A percentile compares a stretch with the other conserved stretches of the same genome.
These are phyloP conservation scores for Hirsutella thompsonii DNA, from an alignment of 2,329 filamentous ascomycete genomes.

Conservation along the genomic window DNA sequence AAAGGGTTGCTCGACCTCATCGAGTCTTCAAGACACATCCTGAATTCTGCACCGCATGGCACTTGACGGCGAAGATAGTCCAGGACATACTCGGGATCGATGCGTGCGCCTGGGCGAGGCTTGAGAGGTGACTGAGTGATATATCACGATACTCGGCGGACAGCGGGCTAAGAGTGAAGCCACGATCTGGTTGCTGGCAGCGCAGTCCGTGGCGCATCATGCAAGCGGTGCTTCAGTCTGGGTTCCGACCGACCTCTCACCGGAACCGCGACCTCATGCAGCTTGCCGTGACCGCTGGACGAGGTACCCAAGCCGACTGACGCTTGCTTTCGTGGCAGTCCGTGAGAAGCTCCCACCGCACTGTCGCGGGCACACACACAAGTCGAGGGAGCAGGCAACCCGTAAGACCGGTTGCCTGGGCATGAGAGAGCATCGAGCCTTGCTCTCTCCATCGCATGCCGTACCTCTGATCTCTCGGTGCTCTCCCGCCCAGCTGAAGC, in stretches of 20 bases:
- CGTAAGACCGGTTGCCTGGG: neutral
- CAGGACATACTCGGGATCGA: too few relatives aligned
- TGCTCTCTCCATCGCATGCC: neutral
- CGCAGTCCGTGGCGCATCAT: conserved; percentile 6
- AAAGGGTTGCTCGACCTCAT: neutral
- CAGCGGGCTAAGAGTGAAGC: neutral
- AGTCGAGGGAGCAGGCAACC: neutral
- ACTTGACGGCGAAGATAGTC: too few relatives aligned
- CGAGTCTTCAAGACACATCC: too few relatives aligned
- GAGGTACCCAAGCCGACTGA: conserved; percentile 15
- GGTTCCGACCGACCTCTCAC: neutral
- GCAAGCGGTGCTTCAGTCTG: conserved; percentile 12
- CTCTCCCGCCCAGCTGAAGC: neutral
- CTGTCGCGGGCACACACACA: neutral
- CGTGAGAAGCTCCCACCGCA: conserved; percentile 8
- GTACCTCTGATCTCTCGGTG: neutral
- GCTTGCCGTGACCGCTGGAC: conserved; percentile 12
- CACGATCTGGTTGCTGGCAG: neutral
- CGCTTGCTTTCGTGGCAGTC: conserved; percentile 25
- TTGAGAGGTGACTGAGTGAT: too few relatives aligned
- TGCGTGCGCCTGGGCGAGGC: too few relatives aligned
- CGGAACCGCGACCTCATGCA: conserved; percentile 5
- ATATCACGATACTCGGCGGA: neutral
- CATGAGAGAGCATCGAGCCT: neutral
- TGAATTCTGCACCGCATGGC: too few relatives aligned